Percentiles rank a stretch among this genome's conserved stretches.
Evolutionary conservation across 2,329 filamentous ascomycete species (phyloP).

Genomic region (Beauveria australis): DNA sequence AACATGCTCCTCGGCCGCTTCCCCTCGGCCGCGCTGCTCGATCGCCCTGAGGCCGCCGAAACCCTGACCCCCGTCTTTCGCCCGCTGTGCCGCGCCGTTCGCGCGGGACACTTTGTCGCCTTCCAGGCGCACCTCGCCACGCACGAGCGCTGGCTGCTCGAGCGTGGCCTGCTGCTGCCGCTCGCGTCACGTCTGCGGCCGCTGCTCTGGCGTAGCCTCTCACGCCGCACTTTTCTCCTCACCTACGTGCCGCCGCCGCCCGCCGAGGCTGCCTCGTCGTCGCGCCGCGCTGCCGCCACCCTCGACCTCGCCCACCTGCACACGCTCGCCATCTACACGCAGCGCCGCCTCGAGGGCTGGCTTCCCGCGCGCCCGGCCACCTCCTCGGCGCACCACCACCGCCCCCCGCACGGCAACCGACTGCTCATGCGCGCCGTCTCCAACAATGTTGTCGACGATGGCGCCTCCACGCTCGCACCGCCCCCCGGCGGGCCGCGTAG

Average conservation of each 20-base stretch:
- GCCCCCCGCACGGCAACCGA: conserved; percentile 36
- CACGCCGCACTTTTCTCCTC: conserved; percentile 68
- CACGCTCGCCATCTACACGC: conserved; percentile 54
- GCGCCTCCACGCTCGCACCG: conserved; percentile 37
- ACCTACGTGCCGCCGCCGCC: conserved; percentile 62
- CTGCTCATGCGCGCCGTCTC: conserved; percentile 45
- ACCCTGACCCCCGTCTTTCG: conserved; percentile 58
- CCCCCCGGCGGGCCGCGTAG: conserved; percentile 37
- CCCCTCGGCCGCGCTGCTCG: conserved; percentile 58
- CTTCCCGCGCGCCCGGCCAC: conserved; percentile 28
- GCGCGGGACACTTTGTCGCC: conserved; percentile 62
- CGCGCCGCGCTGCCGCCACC: conserved; percentile 55
- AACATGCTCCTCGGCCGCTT: conserved; percentile 83
- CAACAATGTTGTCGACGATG: conserved; percentile 33
- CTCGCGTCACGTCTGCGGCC: conserved; percentile 71
- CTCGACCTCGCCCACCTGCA: conserved; percentile 65
- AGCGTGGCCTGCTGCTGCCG: conserved; percentile 66
- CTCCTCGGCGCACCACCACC: conserved; percentile 19
- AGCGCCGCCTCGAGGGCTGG: conserved; percentile 55
- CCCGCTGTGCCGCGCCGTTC: conserved; percentile 65
- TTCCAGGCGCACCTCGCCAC: conserved; percentile 63
- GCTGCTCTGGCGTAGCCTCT: conserved; percentile 75
- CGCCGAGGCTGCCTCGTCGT: conserved; percentile 33
- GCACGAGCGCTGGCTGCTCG: conserved; percentile 65
- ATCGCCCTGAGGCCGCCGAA: conserved; percentile 58